Evolutionary conservation across 139 green algal species (phyloP), one percentile per base, ranked within the genome.

Genomic region (Closterium sp.): DNA sequence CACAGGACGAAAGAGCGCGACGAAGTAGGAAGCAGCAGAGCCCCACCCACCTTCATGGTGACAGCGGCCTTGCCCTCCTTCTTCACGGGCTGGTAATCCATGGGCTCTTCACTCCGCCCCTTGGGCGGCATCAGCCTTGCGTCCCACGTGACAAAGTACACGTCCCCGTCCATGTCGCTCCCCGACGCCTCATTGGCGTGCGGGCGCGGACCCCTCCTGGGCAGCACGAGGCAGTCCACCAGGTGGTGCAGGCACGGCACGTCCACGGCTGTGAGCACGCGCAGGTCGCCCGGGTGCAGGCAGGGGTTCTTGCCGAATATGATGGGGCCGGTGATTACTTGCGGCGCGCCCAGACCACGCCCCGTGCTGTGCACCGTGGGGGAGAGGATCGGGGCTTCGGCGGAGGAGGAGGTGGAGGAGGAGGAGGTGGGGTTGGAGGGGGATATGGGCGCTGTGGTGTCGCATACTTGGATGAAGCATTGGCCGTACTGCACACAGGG

Each of bases 241-340:
- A 95, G 73, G 34, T 95, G 91, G 24, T 32, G 92, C 88, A 95
- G 88, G 42, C 70, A 28, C 1, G 93, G 92, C 24, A 62, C 11
- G 50, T 96, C 94, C 42, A 95, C 93, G 38, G 94, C 94, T 30
- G 91, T 45, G 32, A 96, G 88, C 10, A 93, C 17, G 29, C 92
- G 89, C 30, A 96, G 85, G 31, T 96, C 95, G 6, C 95, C 95
- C 19, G 88, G 95, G 88, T 96, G 95, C 31, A 93, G 90, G 86
- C 95, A 96, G 21, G 95, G 95, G 38, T 96, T 94, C 90, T 96
- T 96, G 91, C 90, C 90, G 19, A 96, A 86, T 4, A 94, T 24
- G 5, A 95, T 88, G 17, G 28, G 30, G 38, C 93, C 91, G 7
- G 38, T 91, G 84, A 96, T 90, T 10, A 90, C 79, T 62, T 31